These are phyloP conservation scores for Ceratobasidium theobromae DNA, from an alignment of 1,284 basidiomycete species.

Conservation along the genomic window DNA sequence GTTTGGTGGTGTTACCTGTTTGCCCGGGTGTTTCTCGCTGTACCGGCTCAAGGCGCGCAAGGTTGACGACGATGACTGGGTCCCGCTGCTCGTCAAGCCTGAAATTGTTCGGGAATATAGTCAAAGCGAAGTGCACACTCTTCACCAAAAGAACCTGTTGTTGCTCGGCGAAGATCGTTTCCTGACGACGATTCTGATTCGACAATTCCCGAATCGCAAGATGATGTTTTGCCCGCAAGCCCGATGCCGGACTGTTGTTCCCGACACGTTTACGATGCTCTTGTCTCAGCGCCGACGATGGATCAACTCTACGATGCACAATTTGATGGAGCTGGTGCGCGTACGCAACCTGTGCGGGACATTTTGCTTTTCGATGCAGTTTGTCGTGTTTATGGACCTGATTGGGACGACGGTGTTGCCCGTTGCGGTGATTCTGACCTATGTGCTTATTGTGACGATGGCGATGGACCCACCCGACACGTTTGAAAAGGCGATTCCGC, in stretches of 20 bases:
- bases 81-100: conserved; percentile 95
- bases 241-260: conserved; percentile 91
- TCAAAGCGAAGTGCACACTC: conserved; percentile 87
- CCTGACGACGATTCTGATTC: conserved; percentile 89
- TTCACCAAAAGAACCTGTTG: conserved; percentile 98
- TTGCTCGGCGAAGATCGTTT: conserved; percentile 98
- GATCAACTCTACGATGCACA: conserved; percentile 99
- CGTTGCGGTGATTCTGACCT: conserved; percentile 90
- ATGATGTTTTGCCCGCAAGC: conserved; percentile 99
- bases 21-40: conserved; percentile 99
- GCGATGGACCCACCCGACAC: conserved; percentile 77
- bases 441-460: conserved; percentile 82
- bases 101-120: conserved; percentile 98
- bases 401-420: conserved; percentile 95
- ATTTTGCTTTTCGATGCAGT: conserved; percentile 97
- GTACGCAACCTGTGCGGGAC: conserved; percentile 96
- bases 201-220: conserved; percentile 97
- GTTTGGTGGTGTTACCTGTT: conserved; percentile 98
- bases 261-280: conserved; percentile 90
- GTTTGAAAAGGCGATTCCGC: conserved; percentile 93
- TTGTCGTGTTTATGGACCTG: conserved; percentile 98
- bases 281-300: conserved; percentile 97
- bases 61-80: conserved; percentile 88
- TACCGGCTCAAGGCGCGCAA: conserved; percentile 96
- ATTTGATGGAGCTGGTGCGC: conserved; percentile 97